phyloP scores from a whole-genome alignment of 768 basidiomycete genomes.

The Psilocybe sp. region DNA sequence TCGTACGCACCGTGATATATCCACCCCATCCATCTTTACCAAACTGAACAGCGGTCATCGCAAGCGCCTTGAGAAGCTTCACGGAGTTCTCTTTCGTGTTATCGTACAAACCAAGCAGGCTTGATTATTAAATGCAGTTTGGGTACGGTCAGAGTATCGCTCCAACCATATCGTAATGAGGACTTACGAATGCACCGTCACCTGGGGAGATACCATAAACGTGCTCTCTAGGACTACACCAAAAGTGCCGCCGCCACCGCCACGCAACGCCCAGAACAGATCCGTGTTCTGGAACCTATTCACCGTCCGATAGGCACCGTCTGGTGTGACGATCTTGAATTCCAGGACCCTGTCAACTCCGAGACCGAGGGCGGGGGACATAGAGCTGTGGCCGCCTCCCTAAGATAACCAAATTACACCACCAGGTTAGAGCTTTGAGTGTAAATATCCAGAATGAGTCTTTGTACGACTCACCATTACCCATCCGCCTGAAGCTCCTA shows the following conservation, averaged over 20 bases:
- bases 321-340: conserved; percentile 38
- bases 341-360: conserved; percentile 19
- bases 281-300: conserved; percentile 41
- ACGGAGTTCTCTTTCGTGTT: conserved; percentile 11
- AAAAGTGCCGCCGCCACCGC: conserved; percentile 41
- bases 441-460: too few species aligned
- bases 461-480: conserved; percentile 15
- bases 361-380: conserved; percentile 14
- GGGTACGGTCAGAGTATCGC: not conserved
- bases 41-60: conserved; percentile 12
- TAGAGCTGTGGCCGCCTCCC: conserved; percentile 16
- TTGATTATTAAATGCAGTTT: not conserved
- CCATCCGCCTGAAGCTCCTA: conserved; percentile 19
- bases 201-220: conserved; percentile 10
- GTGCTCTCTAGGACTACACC: conserved; percentile 30
- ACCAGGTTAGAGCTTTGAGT: not conserved
- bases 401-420: not conserved
- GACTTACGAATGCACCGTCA: conserved; percentile 15
- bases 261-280: conserved; percentile 45
- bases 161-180: not conserved
- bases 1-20: conserved; percentile 14
- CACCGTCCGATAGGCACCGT: conserved; percentile 36
- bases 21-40: conserved; percentile 20
- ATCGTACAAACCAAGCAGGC: conserved; percentile 13
- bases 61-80: conserved; percentile 12